phyloP scores from a whole-genome alignment of 2,329 filamentous ascomycete species.

The Fusarium praegraminearum region DNA sequence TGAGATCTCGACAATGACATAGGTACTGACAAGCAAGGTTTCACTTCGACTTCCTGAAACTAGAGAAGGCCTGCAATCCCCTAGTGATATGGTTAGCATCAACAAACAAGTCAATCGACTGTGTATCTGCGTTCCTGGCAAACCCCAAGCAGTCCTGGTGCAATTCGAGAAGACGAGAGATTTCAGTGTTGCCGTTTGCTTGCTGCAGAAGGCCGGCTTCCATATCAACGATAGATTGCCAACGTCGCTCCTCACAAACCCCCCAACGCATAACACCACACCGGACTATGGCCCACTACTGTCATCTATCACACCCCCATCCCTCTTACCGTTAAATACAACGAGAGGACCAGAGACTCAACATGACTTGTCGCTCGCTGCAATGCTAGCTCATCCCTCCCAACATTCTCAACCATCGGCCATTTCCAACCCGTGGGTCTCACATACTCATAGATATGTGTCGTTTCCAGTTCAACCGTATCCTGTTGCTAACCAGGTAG shows the following conservation, averaged over 20 bases:
- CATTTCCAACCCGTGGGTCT: background rate
- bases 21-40: conserved; percentile 39
- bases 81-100: conserved; percentile 39
- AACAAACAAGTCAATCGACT: conserved; percentile 41
- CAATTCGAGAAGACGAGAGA: conserved; percentile 51
- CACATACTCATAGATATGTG: conserved; percentile 23
- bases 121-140: conserved; percentile 44
- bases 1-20: background rate
- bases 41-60: conserved; percentile 50
- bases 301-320: conserved; percentile 44
- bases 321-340: background rate
- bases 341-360: conserved; percentile 4
- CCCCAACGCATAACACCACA: background rate
- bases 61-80: conserved; percentile 13
- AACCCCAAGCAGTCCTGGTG: conserved; percentile 44
- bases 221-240: conserved; percentile 37
- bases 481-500: background rate
- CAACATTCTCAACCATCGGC: background rate
- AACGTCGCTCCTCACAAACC: background rate
- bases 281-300: conserved; percentile 39
- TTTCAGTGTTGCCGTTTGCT: conserved; percentile 50
- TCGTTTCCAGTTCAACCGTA: conserved; percentile 15
- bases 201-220: conserved; percentile 51
- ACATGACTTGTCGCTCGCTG: conserved; percentile 19
- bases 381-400: conserved; percentile 30